Percentiles rank a stretch among this genome's conserved stretches.
These are phyloP conservation scores for Leccinum huronense DNA, from an alignment of 1,284 basidiomycete genomes.

Conservation along the genomic window DNA sequence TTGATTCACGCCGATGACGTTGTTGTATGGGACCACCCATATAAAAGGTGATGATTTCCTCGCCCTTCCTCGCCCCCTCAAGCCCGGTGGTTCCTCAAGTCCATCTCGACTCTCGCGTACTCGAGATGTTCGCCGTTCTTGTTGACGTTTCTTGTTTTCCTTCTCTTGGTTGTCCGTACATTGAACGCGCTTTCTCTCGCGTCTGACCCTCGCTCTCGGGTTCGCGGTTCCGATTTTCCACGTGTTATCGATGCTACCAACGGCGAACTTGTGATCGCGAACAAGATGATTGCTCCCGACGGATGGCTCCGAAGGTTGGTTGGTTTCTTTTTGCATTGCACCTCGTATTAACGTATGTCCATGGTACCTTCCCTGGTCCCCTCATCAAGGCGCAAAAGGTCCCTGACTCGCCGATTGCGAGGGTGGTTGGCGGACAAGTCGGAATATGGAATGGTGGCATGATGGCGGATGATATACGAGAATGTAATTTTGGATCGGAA, in stretches of 20 bases:
- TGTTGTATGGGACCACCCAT: not conserved
- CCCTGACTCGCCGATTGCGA: not conserved
- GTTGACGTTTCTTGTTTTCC: conserved; percentile 13
- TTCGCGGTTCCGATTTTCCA: conserved; percentile 3
- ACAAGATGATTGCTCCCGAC: conserved; percentile 37
- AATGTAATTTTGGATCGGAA: not conserved
- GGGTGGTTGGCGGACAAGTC: not conserved
- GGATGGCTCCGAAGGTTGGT: conserved; percentile 34
- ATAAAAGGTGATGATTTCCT: conserved; percentile 16
- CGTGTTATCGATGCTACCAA: conserved; percentile 24
- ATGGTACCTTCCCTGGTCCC: conserved; percentile 32
- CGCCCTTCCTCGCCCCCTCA: not conserved
- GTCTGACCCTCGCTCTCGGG: conserved; percentile 7
- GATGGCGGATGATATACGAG: not conserved
- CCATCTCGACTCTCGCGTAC: conserved; percentile 9
- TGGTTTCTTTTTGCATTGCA: not conserved
- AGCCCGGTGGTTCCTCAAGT: conserved; percentile 21
- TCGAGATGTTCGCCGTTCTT: conserved; percentile 26
- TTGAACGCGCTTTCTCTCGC: conserved; percentile 23
- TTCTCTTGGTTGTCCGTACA: conserved; percentile 17
- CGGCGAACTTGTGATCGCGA: conserved; percentile 29
- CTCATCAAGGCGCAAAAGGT: conserved; percentile 36
- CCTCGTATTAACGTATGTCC: conserved; percentile 1
- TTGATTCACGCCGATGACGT: conserved; percentile 11
- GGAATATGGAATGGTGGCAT: not conserved